Evolutionary conservation across 306 rosid species (phyloP).

Genomic region (Prunus padus): DNA sequence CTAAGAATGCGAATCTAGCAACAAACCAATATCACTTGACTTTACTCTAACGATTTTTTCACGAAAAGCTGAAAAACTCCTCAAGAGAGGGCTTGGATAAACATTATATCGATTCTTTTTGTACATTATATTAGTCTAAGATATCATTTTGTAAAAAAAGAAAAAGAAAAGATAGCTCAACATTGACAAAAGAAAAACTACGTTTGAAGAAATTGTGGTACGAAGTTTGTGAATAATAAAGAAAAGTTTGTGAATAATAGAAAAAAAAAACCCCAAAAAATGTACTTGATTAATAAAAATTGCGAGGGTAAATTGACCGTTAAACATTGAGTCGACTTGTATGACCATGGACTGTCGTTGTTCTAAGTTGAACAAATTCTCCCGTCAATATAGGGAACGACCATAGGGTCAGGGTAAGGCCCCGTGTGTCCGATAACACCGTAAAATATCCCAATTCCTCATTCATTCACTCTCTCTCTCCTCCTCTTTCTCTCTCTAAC

Average conservation of each 20-base stretch:
- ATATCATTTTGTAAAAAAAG: too few species aligned
- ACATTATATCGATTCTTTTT: too few species aligned
- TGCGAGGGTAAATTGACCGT: neutral
- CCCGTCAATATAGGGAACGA: constrained; percentile 22
- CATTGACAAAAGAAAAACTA: neutral
- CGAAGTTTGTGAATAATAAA: neutral
- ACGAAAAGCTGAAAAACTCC: too few species aligned
- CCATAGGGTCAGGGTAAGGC: constrained; percentile 24
- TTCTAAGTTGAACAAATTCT: neutral
- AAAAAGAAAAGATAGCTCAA: too few species aligned
- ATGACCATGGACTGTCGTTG: constrained; percentile 33
- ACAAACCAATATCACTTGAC: too few species aligned
- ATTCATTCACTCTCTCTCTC: constrained; percentile 2
- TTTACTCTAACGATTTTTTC: too few species aligned
- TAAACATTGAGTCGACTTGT: constrained; percentile 41
- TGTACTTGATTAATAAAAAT: constrained; percentile 12
- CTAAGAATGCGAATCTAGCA: too few species aligned
- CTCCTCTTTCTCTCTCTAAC: neutral
- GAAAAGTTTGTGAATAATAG: neutral
- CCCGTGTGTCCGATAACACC: constrained; percentile 30
- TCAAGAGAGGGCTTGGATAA: too few species aligned
- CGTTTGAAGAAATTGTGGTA: neutral
- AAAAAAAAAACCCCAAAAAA: neutral
- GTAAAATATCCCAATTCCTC: constrained; percentile 22
- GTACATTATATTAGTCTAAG: too few species aligned